Conservation (phyloP, 2,329 filamentous ascomycete genomes). For the Myotisia sp. region DNA sequence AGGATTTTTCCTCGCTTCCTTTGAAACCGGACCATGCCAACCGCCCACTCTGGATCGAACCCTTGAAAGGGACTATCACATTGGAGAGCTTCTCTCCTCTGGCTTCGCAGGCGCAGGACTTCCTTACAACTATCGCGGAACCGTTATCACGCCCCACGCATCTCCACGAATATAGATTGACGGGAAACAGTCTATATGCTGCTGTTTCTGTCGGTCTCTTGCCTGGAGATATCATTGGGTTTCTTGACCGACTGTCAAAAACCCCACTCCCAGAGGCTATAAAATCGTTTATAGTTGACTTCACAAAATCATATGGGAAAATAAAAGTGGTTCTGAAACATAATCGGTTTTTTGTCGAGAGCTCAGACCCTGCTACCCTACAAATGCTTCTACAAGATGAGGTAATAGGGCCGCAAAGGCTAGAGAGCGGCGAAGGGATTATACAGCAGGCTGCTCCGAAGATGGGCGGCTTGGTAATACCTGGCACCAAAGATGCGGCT, state of each 20-base stretch:
- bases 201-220: slow-evolving; percentile 89
- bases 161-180: slow-evolving; percentile 86
- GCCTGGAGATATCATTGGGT: slow-evolving; percentile 76
- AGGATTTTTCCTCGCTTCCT: slow-evolving; percentile 68
- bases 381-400: slow-evolving; percentile 75
- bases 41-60: slow-evolving; percentile 87
- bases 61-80: slow-evolving; percentile 70
- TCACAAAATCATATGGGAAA: slow-evolving; percentile 84
- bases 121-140: slow-evolving; percentile 90
- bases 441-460: slow-evolving; percentile 72
- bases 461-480: slow-evolving; percentile 77
- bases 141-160: slow-evolving; percentile 78
- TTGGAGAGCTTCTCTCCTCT: slow-evolving; percentile 87
- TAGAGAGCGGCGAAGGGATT: slow-evolving; percentile 58
- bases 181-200: slow-evolving; percentile 83
- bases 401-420: slow-evolving; percentile 63
- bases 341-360: slow-evolving; percentile 89
- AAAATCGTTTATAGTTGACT: slow-evolving; percentile 62
- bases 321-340: slow-evolving; percentile 90
- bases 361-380: slow-evolving; percentile 70
- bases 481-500: slow-evolving; percentile 84
- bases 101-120: slow-evolving; percentile 77
- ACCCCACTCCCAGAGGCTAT: slow-evolving; percentile 72
- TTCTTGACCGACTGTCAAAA: slow-evolving; percentile 78
- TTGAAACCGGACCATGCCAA: slow-evolving; percentile 82